Evolutionary conservation across 2,329 filamentous ascomycete species (phyloP).

Genomic region (Nannizziopsis barbatae): DNA sequence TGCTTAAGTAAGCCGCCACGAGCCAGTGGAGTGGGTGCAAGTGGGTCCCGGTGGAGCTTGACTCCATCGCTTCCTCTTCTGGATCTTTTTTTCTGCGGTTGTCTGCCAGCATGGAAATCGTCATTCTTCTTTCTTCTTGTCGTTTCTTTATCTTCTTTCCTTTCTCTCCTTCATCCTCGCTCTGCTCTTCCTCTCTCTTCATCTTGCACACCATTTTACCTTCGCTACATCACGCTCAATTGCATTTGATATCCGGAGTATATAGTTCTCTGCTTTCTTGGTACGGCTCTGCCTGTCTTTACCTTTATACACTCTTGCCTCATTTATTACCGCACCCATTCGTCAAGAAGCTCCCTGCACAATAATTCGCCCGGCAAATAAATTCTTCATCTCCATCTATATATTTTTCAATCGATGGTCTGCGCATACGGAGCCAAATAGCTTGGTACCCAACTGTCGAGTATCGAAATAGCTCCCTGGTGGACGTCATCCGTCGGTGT

Average conservation of each 20-base stretch:
- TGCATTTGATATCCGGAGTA: background rate
- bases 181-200: background rate
- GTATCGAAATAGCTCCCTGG: too few relatives aligned
- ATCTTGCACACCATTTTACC: background rate
- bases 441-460: too few relatives aligned
- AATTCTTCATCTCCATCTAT: too few relatives aligned
- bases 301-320: background rate
- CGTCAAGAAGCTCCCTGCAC: background rate
- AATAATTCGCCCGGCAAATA: background rate
- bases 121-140: constrained; percentile 7
- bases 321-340: background rate
- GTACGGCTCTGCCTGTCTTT: background rate
- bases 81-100: background rate
- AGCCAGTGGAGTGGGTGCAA: background rate
- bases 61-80: background rate
- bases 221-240: background rate
- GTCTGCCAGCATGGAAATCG: constrained; percentile 8
- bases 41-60: background rate
- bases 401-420: too few relatives aligned
- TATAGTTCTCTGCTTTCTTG: background rate
- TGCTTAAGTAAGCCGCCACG: background rate
- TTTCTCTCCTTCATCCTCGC: background rate
- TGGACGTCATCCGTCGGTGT: too few relatives aligned
- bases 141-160: background rate
- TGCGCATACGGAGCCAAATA: too few relatives aligned